These are phyloP conservation scores for Paracoccidioides brasiliensis DNA, from an alignment of 2,329 filamentous ascomycete species.

Conservation along the genomic window DNA sequence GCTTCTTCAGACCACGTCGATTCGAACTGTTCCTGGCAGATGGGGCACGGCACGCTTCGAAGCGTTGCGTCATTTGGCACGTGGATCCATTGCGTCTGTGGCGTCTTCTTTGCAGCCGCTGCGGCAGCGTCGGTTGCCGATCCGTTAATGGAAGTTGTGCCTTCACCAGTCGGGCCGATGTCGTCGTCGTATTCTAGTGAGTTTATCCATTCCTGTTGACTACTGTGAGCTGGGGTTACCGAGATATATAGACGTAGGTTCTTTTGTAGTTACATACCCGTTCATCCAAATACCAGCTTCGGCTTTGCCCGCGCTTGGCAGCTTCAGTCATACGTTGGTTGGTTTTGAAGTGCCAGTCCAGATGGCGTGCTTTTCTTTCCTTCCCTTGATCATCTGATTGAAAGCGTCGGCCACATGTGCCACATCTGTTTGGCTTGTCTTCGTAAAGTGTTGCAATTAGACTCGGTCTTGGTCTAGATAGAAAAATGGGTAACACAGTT, in stretches of 20 bases:
- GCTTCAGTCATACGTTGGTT: slow-evolving; percentile 80
- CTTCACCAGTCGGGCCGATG: slow-evolving; percentile 30
- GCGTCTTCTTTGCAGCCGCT: slow-evolving; percentile 39
- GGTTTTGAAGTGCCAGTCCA: slow-evolving; percentile 97
- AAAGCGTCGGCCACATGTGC: slow-evolving; percentile 83
- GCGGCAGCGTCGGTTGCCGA: slow-evolving; percentile 28
- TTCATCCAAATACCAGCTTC: slow-evolving; percentile 91
- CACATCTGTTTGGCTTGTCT: slow-evolving; percentile 71
- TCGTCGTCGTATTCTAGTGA: slow-evolving; percentile 68
- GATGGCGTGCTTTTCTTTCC: slow-evolving; percentile 75
- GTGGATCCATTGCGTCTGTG: slow-evolving; percentile 58
- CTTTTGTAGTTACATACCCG: slow-evolving; percentile 41
- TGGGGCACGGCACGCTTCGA: slow-evolving; percentile 70
- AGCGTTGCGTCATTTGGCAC: slow-evolving; percentile 67
- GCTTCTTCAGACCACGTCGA: slow-evolving; percentile 83
- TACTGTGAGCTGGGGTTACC: slow-evolving; percentile 10
- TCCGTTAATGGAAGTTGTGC: slow-evolving; percentile 27
- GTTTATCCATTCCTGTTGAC: slow-evolving; percentile 68
- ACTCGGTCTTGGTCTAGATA: slow-evolving; percentile 54
- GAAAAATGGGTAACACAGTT: neutral
- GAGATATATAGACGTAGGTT: slow-evolving; percentile 4
- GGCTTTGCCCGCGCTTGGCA: slow-evolving; percentile 72
- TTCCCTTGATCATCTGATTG: slow-evolving; percentile 61
- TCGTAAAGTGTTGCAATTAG: slow-evolving; percentile 66
- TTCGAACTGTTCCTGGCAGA: slow-evolving; percentile 92